phyloP scores from a whole-genome alignment of 768 basidiomycete species.

The Asterophora lycoperdoides region DNA sequence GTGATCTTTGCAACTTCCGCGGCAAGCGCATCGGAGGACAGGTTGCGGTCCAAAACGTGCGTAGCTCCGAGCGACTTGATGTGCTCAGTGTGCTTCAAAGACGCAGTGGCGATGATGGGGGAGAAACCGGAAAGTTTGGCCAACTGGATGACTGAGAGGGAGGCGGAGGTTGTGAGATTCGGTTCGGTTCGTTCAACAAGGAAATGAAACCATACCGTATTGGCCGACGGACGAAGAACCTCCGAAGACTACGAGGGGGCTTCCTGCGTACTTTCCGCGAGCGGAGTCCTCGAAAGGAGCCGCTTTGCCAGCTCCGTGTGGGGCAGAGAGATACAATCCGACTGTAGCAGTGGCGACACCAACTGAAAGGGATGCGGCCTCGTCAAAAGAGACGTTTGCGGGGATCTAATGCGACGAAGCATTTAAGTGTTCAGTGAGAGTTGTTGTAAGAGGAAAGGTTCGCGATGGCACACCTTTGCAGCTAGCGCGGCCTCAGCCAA shows the following conservation, averaged over 20 bases:
- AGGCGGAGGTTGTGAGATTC: background rate
- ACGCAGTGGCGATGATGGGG: conserved; percentile 33
- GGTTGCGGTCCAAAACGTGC: conserved; percentile 26
- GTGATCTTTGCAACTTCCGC: conserved; percentile 20
- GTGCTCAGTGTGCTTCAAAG: conserved; percentile 16
- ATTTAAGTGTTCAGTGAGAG: background rate
- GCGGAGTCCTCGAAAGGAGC: conserved; percentile 31
- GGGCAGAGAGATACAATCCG: conserved; percentile 28
- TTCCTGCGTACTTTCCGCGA: conserved; percentile 25
- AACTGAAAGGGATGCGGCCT: conserved; percentile 33
- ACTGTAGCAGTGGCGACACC: conserved; percentile 24
- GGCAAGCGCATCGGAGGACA: background rate
- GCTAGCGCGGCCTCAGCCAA: conserved; percentile 17
- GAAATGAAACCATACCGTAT: conserved; percentile 20
- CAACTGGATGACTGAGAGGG: conserved; percentile 24
- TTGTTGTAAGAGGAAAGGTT: conserved; percentile 22
- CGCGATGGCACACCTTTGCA: conserved; percentile 11
- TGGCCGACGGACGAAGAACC: conserved; percentile 35
- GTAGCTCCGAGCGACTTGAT: conserved; percentile 36
- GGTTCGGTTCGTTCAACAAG: background rate
- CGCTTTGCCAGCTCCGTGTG: conserved; percentile 23
- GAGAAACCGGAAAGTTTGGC: conserved; percentile 34
- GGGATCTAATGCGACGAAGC: conserved; percentile 30
- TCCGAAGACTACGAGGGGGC: conserved; percentile 31
- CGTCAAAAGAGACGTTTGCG: conserved; percentile 27